Percentiles rank a stretch among this genome's conserved stretches.
phyloP scores from a whole-genome alignment of 129 eudicot genomes.

The Artemisia argyi region DNA sequence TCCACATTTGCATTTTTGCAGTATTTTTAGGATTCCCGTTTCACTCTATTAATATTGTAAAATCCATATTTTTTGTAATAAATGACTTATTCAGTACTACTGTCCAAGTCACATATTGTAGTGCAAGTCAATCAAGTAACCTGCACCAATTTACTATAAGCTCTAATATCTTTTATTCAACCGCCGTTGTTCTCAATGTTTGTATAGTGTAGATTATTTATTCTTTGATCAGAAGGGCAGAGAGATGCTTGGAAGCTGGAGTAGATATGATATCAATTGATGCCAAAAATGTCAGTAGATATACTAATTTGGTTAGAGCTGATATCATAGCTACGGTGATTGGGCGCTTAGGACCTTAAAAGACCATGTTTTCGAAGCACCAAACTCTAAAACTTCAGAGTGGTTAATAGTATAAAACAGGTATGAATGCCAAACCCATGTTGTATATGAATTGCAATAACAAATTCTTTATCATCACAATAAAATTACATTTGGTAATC shows the following conservation, averaged over 20 bases:
- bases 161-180: too few species aligned
- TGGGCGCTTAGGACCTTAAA: slow-evolving; percentile 83
- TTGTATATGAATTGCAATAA: too few species aligned
- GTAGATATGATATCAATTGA: slow-evolving; percentile 94
- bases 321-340: slow-evolving; percentile 80
- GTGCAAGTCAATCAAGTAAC: neutral
- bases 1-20: too few species aligned
- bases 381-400: slow-evolving; percentile 70
- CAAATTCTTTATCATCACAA: too few species aligned
- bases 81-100: too few species aligned
- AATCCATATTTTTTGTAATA: too few species aligned
- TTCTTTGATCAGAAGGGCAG: slow-evolving; percentile 73
- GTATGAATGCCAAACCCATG: too few species aligned
- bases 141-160: too few species aligned
- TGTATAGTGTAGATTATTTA: slow-evolving; percentile 68
- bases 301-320: slow-evolving; percentile 66
- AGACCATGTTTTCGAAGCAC: slow-evolving; percentile 93
- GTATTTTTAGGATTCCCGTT: too few species aligned
- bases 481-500: too few species aligned
- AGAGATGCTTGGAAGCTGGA: slow-evolving; percentile 97
- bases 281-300: slow-evolving; percentile 79
- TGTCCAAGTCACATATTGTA: neutral
- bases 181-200: too few species aligned
- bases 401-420: slow-evolving; percentile 51
- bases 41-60: too few species aligned